A percentile compares a stretch with the other conserved stretches of the same genome.
phyloP scores from a whole-genome alignment of 2,329 filamentous ascomycete genomes.

The Pleomassaria siparia region DNA sequence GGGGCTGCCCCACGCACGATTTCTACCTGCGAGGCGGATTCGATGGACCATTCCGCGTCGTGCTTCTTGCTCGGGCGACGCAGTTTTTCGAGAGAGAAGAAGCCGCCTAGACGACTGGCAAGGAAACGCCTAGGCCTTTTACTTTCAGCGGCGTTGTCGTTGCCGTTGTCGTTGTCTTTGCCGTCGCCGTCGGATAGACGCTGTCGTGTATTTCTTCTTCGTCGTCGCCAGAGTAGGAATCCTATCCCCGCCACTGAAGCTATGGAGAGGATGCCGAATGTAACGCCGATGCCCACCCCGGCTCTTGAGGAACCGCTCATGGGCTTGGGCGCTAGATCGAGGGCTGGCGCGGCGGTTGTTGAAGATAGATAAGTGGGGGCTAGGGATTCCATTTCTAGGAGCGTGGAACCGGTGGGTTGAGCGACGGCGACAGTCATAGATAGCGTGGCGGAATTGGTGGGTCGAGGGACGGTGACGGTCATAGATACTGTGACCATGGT shows the following conservation, averaged over 20 bases:
- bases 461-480: constrained; percentile 8
- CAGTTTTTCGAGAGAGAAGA: constrained; percentile 1
- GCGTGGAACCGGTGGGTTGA: constrained; percentile 4
- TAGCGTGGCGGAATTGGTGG: constrained; percentile 4
- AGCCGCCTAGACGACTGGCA: constrained; percentile 1
- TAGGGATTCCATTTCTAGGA: background rate
- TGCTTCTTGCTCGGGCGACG: background rate
- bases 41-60: constrained; percentile 22
- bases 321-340: constrained; percentile 13
- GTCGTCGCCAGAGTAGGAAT: constrained; percentile 19
- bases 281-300: constrained; percentile 21
- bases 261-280: constrained; percentile 16
- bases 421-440: no score
- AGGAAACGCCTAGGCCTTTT: no score
- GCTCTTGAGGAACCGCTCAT: constrained; percentile 14
- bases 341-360: background rate
- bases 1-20: constrained; percentile 18
- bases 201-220: constrained; percentile 1
- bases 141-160: no score
- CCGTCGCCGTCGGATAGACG: background rate
- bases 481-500: constrained; percentile 7
- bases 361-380: constrained; percentile 4
- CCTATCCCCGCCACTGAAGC: constrained; percentile 8
- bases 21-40: constrained; percentile 20
- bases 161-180: background rate